Base-by-base conservation (phyloP, 768 basidiomycete species). In the Agaricus blazei region DNA sequence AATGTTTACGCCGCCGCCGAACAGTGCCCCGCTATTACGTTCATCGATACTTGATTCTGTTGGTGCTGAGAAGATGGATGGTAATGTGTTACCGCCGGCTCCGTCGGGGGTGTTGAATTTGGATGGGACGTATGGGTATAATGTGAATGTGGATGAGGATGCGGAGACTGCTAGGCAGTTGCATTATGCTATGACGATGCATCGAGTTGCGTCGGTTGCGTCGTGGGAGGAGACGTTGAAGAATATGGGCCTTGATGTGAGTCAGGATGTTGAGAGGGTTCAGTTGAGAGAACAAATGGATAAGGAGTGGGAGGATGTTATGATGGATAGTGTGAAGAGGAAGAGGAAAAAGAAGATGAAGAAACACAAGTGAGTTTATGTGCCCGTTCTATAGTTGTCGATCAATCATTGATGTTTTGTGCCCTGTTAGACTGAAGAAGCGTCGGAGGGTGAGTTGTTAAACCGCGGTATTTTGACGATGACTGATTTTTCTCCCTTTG, bases 301-400 rank as follows among this genome's bases (percentile, higher is more conserved):
- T 14, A 78, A 77, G 66, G 81, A 83, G 56, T 85, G 79, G 78
- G 77, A 83, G 60, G 78, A 81, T 43, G 78, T 90, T 14, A 69
- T 83, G 67, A 75, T 90, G 72, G 91, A 93, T 63, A 92, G 90
- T 62, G 84, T 83, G 28, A 88, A 86, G 76, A 81, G 90, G 69
- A 93, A 93, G 78, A 79, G 83, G 62, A 77, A 83, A 77, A 88
- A 85, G 84, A 96, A 95, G 84, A 96, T 96, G 86, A 92, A 88
- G 81, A 96, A 94, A 74, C 93, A 96, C 70, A 95, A 95, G 92
- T 93, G 65, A 70, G 89, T 78, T 9, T n/a, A 26, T 36, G 11
- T 2, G 54, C 55, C 43, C 27, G 34, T 19, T 53, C 26, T 37
- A 46, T 43, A 45, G 37, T 34, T 43, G 48, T 27, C 44, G n/a